Base-by-base conservation (phyloP, 805 yeast genomes). In the Jamesozyma rosinii region DNA sequence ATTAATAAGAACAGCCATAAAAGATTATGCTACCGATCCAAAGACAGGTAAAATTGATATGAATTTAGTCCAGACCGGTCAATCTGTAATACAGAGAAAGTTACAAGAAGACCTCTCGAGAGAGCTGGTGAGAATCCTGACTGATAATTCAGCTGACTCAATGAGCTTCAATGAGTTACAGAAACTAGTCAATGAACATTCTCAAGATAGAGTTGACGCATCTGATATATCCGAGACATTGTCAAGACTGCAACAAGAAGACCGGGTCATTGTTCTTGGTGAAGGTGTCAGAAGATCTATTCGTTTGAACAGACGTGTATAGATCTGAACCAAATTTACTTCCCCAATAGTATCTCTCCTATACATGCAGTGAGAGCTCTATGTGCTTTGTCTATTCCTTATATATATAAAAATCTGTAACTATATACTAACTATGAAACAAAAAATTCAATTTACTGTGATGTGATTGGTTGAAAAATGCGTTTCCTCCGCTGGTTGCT, bases 1-100 rank as follows among this genome's bases (percentile, higher is more conserved):
- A 51, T 71, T 92, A 51, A 92, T 90, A 59, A 80, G 83, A 54
- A 77, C 95, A 3, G 99, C 99, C 13, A 85, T 92, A 51, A 92
- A 92, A 62, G 97, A 92, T 50, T 92, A 92, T 61, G 99, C 99
- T 14, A 92, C 96, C 2, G 99, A 92, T 67, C 98, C 98, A 20
- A 70, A 81, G 30, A 90, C 98, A 0, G 99, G 99, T 26, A 77
- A 92, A 55, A 92, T 92, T 51, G 98, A 92, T 61, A 88, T 92
- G 96, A 96, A 88, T 61, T 71, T 92, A 60, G 89, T 92, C 24
- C 97, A 90, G 66, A 92, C 97, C 0, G 98, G 97, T 38, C 88
- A 89, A 38, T 84, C 96, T 0, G 74, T 85, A 1, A 85, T 90
- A 3, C 95, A 89, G 62, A 73, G 95, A 63, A 74, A 79, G 53